Evolutionary conservation across 441 rosid genomes (phyloP).

Genomic region (Erysimum cheiri): DNA sequence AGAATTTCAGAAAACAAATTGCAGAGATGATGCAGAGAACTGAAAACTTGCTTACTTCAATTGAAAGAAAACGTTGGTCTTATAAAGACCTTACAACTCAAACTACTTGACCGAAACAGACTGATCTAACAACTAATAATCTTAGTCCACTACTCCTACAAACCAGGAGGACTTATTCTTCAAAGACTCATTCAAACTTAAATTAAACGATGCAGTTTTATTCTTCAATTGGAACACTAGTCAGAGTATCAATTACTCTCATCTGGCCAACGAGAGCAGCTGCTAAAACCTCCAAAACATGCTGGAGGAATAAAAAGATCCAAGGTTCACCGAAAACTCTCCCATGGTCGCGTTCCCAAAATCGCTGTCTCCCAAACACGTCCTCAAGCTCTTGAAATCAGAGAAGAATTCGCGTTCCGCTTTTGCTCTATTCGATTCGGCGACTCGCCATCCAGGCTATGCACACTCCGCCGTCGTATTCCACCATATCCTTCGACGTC

Average conservation of each 20-base stretch:
- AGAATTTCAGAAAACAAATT: no score
- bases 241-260: not conserved
- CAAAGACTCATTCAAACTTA: no score
- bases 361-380: conserved; percentile 57
- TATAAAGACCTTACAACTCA: no score
- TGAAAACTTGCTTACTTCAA: no score
- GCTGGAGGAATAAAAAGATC: conserved; percentile 40
- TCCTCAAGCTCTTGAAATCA: conserved; percentile 69
- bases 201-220: no score
- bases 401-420: conserved; percentile 59
- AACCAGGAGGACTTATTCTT: no score
- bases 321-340: conserved; percentile 24
- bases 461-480: conserved; percentile 62
- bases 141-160: no score
- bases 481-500: conserved; percentile 83
- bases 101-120: no score
- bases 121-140: no score
- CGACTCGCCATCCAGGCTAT: conserved; percentile 57
- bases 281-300: conserved; percentile 9
- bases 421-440: conserved; percentile 69
- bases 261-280: not conserved
- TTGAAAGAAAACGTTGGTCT: no score
- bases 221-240: not conserved
- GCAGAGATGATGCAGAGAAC: no score
- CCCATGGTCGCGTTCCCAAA: conserved; percentile 59